These are phyloP conservation scores for Collybiopsis luxurians DNA, from an alignment of 768 basidiomycete species.

Conservation along the genomic window DNA sequence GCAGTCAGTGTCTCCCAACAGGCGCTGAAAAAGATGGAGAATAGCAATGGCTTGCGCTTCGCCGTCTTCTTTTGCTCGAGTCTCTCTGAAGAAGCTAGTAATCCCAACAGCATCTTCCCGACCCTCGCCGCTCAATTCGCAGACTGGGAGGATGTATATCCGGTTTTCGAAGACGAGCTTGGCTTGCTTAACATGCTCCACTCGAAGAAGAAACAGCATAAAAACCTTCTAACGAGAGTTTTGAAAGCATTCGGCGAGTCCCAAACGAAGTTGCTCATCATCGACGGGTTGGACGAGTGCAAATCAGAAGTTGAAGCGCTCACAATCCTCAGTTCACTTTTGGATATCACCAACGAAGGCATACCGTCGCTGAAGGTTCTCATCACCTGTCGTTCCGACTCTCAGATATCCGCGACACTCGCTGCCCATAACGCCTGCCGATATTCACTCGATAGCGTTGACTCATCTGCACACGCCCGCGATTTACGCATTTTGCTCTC, in stretches of 20 bases:
- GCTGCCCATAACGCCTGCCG: background rate
- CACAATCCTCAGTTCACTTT: background rate
- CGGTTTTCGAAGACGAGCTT: background rate
- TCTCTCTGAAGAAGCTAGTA: background rate
- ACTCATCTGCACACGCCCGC: background rate
- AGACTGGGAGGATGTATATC: background rate
- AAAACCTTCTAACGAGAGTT: background rate
- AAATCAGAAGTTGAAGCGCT: background rate
- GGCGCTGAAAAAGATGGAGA: background rate
- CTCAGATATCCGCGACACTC: background rate
- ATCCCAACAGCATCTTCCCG: background rate
- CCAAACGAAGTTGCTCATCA: background rate
- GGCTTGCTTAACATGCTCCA: background rate
- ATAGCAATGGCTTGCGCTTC: background rate
- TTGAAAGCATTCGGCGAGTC: background rate
- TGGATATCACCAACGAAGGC: background rate
- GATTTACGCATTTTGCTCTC: background rate
- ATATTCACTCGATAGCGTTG: background rate
- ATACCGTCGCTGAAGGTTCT: background rate
- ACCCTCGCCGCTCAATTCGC: conserved; percentile 3
- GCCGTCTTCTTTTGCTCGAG: conserved; percentile 6
- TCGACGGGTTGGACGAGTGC: conserved; percentile 8
- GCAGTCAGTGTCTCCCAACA: background rate
- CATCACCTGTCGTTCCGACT: background rate
- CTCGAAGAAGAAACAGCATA: background rate